Evolutionary conservation across 495 filamentous ascomycete species (phyloP).

Genomic region (Penicillium angulare): DNA sequence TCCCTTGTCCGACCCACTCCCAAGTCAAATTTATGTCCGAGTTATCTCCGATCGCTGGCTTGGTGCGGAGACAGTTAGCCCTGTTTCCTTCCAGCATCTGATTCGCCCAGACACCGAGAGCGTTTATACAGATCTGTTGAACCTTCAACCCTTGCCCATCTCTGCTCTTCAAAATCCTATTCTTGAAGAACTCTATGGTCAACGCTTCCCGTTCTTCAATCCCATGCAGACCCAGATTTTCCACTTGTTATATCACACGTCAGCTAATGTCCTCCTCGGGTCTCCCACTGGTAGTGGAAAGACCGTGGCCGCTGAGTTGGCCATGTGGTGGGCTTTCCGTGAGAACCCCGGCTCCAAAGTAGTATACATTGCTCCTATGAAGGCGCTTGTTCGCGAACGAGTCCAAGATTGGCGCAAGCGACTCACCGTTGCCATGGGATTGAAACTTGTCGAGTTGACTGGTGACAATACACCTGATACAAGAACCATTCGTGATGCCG

Average conservation of each 20-base stretch:
- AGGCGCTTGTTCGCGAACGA: slow-evolving; percentile 93
- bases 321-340: slow-evolving; percentile 99
- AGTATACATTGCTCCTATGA: slow-evolving; percentile 99
- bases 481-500: slow-evolving; percentile 86
- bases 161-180: slow-evolving; percentile 82
- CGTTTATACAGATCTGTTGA: slow-evolving; percentile 89
- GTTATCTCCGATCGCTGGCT: slow-evolving; percentile 95
- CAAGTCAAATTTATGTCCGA: slow-evolving; percentile 92
- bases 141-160: slow-evolving; percentile 88
- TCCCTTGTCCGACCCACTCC: slow-evolving; percentile 86
- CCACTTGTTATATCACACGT: slow-evolving; percentile 88
- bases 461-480: slow-evolving; percentile 99
- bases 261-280: slow-evolving; percentile 90
- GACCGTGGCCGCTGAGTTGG: slow-evolving; percentile 90
- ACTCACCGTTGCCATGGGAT: slow-evolving; percentile 77
- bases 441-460: slow-evolving; percentile 94
- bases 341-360: slow-evolving; percentile 96
- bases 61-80: slow-evolving; percentile 92
- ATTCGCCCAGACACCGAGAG: slow-evolving; percentile 97
- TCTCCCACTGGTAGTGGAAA: slow-evolving; percentile 97
- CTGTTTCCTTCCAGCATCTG: slow-evolving; percentile 95
- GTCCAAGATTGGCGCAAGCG: slow-evolving; percentile 92
- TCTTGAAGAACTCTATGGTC: slow-evolving; percentile 82
- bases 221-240: slow-evolving; percentile 99
- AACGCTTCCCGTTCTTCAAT: slow-evolving; percentile 94